Base-by-base conservation (phyloP, 352 stramenopile genomes). In the Globisporangium apiculatum region DNA sequence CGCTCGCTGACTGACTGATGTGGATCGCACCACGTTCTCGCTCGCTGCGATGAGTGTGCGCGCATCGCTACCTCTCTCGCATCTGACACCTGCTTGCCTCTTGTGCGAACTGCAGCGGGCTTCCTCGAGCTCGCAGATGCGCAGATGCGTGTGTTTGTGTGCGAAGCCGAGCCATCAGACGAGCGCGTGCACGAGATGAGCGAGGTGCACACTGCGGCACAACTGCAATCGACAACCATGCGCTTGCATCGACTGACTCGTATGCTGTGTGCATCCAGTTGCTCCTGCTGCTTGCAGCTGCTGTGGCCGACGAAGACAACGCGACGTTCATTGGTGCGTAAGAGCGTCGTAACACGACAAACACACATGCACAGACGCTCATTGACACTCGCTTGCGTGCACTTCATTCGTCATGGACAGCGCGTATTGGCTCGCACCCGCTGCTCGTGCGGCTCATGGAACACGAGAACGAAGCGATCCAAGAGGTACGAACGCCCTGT, bases 271-370 rank as follows among this genome's bases (percentile, higher is more conserved):
- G 8, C 42, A 10, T 53, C 14, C 50, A 86, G 73, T 35, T 73
- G 8, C 58, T 86, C n/a, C 18, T 72, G 52, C 47, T 83, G 10
- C 70, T 91, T 8, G 74, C 84, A 7, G 66, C 77, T 41, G 75
- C 71, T 10, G 61, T 89, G n/a, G 61, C 73, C 11, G 81, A 94
- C 65, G 81, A 91, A 68, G 81, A 94, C 70, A 91, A 94, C 62
- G 76, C 82, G 38, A 89, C 76, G 7, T 90, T 86, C 50, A 70
- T 82, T 31, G 81, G 81, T 91, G 48, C 58, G 75, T 62, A 48
- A 4, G 3, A 18, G 12, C 40, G 5, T 51, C 17, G 14, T 2
- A 12, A 36, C 6, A 8, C 8, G 5, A 5, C 15, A 3, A 4
- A 10, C 9, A 5, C 5, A 36, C 37, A 38, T 40, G 35, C 14